Evolutionary conservation across 2,329 filamentous ascomycete genomes (phyloP), one percentile per base, ranked within the genome.

Genomic region (Cucurbitaria berberidis): DNA sequence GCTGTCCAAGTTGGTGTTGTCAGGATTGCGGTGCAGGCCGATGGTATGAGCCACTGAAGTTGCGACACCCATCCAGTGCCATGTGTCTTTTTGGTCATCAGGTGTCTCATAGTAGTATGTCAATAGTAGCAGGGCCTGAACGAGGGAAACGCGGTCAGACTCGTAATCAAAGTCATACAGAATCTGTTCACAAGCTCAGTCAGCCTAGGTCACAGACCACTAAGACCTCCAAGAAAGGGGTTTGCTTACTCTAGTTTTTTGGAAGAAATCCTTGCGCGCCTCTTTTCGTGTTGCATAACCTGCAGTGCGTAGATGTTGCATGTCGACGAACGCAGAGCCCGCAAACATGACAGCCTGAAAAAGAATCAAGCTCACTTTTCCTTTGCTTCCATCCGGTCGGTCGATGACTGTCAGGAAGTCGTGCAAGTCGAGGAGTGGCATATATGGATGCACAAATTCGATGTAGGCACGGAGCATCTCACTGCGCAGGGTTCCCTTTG

Each of bases 1-100:
- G 3, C 79, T 76, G 34, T 89, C 84, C 84, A 96, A 91, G 63
- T 85, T 87, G 8, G 90, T 91, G 51, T 87, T 89, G 26, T 84
- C 84, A 1, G 92, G 91, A 66, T 96, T 90, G 58, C 93, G 89
- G 75, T 98, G 92, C 16, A 97, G 82, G 5, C 93, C 93, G 60
- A 97, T 96, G 11, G 93, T 96, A 74, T 96, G 91, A 46, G 92
- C 93, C 41, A 97, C 81, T 11, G 93, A 96, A 54, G 96, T 90
- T 36, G 93, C 93, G 32, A 97, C 91, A 16, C 93, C 93, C 90
- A 97, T 96, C 93, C 93, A 97, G 72, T 97, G 93, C 90, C 93
- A 97, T 40, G 93, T 97, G 73, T 97, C 93, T 75, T 97, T 97
- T 72, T 96, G 91, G 73, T 97, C 93, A 76, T 97, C 92, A 0